A percentile compares a stretch with the other conserved stretches of the same genome.
Conservation (phyloP, 2,329 filamentous ascomycete species). For the Mycogone perniciosa region DNA sequence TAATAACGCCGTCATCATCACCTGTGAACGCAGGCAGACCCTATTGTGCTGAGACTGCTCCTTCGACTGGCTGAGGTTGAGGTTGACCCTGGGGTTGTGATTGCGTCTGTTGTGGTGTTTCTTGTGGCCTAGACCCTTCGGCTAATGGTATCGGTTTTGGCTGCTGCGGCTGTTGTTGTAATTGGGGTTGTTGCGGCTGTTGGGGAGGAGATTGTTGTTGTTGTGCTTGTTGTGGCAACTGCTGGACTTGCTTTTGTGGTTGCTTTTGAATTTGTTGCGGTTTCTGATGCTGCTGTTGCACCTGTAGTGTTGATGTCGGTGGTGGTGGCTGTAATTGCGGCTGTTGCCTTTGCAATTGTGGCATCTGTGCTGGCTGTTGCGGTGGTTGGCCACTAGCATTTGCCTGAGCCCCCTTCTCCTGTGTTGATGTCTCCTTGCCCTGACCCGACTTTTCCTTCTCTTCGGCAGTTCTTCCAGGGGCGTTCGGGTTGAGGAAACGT, state of each 20-base stretch:
- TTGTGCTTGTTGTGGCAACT: slow-evolving; percentile 2
- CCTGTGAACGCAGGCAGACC: no score
- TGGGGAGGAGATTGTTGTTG: not conserved
- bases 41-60: not conserved
- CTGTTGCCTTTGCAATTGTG: not conserved
- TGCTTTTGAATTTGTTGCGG: not conserved
- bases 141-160: not conserved
- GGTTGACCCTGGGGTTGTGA: slow-evolving; percentile 1
- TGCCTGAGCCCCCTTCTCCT: slow-evolving; percentile 1
- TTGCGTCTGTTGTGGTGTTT: not conserved
- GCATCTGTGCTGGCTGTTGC: not conserved
- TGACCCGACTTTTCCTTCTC: slow-evolving; percentile 13
- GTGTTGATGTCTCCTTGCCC: slow-evolving; percentile 8
- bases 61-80: not conserved
- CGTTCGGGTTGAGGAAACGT: slow-evolving; percentile 52
- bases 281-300: slow-evolving; percentile 4
- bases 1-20: no score
- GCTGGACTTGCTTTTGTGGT: not conserved
- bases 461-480: slow-evolving; percentile 14
- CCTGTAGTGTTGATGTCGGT: not conserved
- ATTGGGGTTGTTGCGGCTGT: not conserved
- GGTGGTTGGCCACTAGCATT: not conserved
- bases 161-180: not conserved
- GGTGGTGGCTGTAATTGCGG: slow-evolving; percentile 1
- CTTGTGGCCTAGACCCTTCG: not conserved